Percentiles rank a stretch among this genome's conserved stretches.
phyloP scores from a whole-genome alignment of 176 grass and related monocot genomes.

The Triticum urartu region DNA sequence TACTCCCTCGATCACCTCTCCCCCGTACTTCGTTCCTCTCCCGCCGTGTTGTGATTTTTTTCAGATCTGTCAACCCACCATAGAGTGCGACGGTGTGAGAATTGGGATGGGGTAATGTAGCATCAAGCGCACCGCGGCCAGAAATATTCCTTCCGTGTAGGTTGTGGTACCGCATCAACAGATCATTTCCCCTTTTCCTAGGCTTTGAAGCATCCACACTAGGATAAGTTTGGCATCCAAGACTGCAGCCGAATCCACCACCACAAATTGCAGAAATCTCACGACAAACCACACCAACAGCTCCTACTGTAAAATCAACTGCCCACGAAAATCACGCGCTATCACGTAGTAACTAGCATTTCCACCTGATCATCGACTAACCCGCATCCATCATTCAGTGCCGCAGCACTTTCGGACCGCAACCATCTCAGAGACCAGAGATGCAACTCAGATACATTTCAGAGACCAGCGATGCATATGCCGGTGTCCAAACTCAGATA shows the following conservation, averaged over 20 bases:
- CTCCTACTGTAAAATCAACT: neutral
- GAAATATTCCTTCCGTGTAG: slow-evolving; percentile 19
- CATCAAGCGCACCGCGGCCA: neutral
- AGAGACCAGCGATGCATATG: no score
- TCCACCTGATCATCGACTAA: no score
- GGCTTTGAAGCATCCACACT: neutral
- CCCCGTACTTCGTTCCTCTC: neutral
- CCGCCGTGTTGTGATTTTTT: accelerated
- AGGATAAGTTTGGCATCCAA: neutral
- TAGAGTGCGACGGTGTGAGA: no score
- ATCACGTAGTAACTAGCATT: no score
- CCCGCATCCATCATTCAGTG: neutral
- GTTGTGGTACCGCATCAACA: no score
- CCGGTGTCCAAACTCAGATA: neutral
- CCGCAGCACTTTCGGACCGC: neutral
- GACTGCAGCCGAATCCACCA: neutral
- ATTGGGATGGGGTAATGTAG: neutral
- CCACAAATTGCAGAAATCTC: neutral
- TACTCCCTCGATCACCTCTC: neutral
- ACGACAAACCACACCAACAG: neutral
- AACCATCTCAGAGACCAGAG: neutral
- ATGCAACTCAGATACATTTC: no score
- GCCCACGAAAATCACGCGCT: no score
- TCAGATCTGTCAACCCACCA: neutral
- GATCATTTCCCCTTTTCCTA: neutral